Evolutionary conservation across 306 rosid genomes (phyloP), one percentile per base, ranked within the genome.

Genomic region (Gastrolobium villosum): DNA sequence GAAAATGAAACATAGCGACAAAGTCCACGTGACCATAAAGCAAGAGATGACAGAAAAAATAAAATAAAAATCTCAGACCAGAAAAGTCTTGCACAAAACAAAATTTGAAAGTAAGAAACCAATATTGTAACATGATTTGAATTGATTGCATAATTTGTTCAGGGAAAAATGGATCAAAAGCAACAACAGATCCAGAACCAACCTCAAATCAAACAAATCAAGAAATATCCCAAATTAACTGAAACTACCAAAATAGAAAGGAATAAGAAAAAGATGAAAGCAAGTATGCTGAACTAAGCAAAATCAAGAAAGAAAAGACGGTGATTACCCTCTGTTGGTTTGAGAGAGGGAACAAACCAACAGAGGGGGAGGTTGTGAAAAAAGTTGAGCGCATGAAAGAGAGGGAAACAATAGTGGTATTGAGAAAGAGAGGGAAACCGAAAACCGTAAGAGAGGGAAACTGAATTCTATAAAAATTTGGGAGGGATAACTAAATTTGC

Each of bases 271-370:
- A 15, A 28, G 4, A 54, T 2, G 14, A 8, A 60, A 30, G 45
- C 1, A 40, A 55, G 15, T 0, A 20, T 20, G 26, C 26, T 20
- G 30, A 11, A 68, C 1, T 3, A 60, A 20, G 63, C 14, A 20
- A 34, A 28, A 44, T 20, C 26, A 20, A 20, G 26, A 20, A 20
- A 20, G 26, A 20, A 20, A 20, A 20, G 26, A 20, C 26, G 26
- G 26, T 20, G 57, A 71, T 81, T 64, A 95, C 99, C 89, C 90
- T 84, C n/a, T n/a, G n/a, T n/a, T n/a, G n/a, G n/a, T n/a, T n/a
- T n/a, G n/a, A n/a, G n/a, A n/a, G n/a, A n/a, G n/a, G n/a, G n/a
- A n/a, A n/a, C n/a, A n/a, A n/a, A n/a, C n/a, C n/a, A n/a, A n/a
- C n/a, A n/a, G n/a, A n/a, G n/a, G n/a, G n/a, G n/a, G n/a, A n/a